phyloP scores from a whole-genome alignment of 116 monocot species.

The Papilionanthe hybrid region DNA sequence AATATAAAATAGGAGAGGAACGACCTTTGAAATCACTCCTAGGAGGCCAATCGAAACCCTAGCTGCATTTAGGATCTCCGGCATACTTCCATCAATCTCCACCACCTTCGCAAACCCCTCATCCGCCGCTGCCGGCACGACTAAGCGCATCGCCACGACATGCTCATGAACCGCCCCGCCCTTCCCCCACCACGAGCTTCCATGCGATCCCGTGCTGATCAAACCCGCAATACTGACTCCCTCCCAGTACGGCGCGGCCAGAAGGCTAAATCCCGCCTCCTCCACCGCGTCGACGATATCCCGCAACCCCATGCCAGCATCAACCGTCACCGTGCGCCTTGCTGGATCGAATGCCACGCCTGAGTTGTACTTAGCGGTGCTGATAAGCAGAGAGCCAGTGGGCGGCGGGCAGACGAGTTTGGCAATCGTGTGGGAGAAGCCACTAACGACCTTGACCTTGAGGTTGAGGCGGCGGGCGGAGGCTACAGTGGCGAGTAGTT shows the following conservation, averaged over 20 bases:
- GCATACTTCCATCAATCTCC: constrained; percentile 9
- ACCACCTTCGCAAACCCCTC: constrained; percentile 63
- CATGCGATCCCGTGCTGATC: constrained; percentile 65
- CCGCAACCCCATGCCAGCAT: constrained; percentile 56
- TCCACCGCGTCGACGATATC: constrained; percentile 56
- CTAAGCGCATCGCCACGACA: constrained; percentile 49
- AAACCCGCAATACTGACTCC: constrained; percentile 67
- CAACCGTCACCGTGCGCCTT: constrained; percentile 32
- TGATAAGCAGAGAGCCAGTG: constrained; percentile 35
- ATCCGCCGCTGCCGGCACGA: constrained; percentile 32
- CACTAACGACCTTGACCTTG: constrained; percentile 55
- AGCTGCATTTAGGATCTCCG: constrained; percentile 29
- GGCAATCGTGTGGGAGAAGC: constrained; percentile 77
- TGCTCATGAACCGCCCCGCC: constrained; percentile 71
- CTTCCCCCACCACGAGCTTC: constrained; percentile 80
- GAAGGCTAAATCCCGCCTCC: constrained; percentile 50
- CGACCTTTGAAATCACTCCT: constrained; percentile 60
- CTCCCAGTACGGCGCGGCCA: constrained; percentile 72
- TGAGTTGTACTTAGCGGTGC: constrained; percentile 38
- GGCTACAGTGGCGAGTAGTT: constrained; percentile 41
- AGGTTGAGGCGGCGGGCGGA: constrained; percentile 20
- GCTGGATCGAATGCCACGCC: constrained; percentile 26
- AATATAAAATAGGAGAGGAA: too few relatives aligned
- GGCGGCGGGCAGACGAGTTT: constrained; percentile 55
- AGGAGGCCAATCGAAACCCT: constrained; percentile 67